Evolutionary conservation across 805 yeast genomes (phyloP).

Genomic region (Metschnikowia cubensis): DNA sequence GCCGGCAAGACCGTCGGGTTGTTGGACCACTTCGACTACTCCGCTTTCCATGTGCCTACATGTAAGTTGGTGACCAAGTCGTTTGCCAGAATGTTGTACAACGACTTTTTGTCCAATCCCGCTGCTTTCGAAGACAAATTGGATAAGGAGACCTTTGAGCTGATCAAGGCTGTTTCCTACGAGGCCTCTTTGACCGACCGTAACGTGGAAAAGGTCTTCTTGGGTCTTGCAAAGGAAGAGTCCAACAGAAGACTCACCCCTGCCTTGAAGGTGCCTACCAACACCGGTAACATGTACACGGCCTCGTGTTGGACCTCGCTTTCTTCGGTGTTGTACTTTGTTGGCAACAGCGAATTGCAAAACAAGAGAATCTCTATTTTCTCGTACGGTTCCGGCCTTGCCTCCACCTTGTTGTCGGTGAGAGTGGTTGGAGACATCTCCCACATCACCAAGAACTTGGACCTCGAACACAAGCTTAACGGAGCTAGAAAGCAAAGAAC

Average conservation of each 20-base stretch:
- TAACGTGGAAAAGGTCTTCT: conserved; percentile 78
- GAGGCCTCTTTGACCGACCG: conserved; percentile 78
- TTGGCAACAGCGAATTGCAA: conserved; percentile 70
- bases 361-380: conserved; percentile 85
- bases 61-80: conserved; percentile 93
- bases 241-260: conserved; percentile 70
- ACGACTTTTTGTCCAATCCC: conserved; percentile 78
- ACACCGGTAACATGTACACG: conserved; percentile 97
- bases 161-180: conserved; percentile 55
- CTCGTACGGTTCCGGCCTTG: conserved; percentile 98
- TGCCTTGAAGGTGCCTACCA: conserved; percentile 83
- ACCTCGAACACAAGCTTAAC: conserved; percentile 63
- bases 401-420: conserved; percentile 81
- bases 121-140: conserved; percentile 43
- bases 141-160: conserved; percentile 49
- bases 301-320: conserved; percentile 88
- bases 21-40: conserved; percentile 73
- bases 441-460: conserved; percentile 57
- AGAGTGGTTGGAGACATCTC: conserved; percentile 78
- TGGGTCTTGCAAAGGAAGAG: conserved; percentile 67
- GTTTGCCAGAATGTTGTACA: conserved; percentile 85
- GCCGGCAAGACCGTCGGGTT: conserved; percentile 55
- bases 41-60: conserved; percentile 97
- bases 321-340: conserved; percentile 72
- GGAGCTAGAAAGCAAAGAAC: conserved; percentile 58